Base-by-base conservation (phyloP, 345 rosid species). In the Heritiera littoralis region DNA sequence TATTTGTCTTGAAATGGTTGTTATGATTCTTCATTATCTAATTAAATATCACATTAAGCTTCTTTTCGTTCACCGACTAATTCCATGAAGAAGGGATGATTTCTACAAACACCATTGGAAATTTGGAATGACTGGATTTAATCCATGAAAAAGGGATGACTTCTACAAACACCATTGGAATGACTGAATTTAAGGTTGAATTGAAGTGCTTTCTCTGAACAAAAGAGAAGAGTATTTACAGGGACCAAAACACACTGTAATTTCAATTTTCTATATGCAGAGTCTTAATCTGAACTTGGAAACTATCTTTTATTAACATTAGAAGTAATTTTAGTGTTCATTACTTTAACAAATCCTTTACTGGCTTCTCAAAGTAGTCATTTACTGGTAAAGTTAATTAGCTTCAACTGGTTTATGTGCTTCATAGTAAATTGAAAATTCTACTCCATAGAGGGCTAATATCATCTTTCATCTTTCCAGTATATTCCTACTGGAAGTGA, bases 401-500 rank as follows among this genome's bases (percentile, higher is more conserved):
- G n/a, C 43, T 32, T 64, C 43, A 32, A n/a, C 41, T 4, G 43
- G 9, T 35, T 35, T 38, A 14, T 65, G 69, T 15, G 17, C 10
- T 15, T 65, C 69, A 38, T 12, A 64, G 9, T 64, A 64, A 14
- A 14, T 64, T 32, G 9, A 14, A 64, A 69, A 20, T 28, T 32
- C 43, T 14, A 66, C 35, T 54, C 66, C 59, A 15, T 58, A 20
- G 72, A 59, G 48, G 43, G 35, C 66, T 68, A 70, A 41, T 60
- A 8, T 49, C 30, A 69, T 77, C 52, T 63, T 79, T 74, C 64
- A 60, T 51, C 9, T 65, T 76, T 59, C n/a, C 76, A 78, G 81
- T 20, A 12, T n/a, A 32, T 0, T 45, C 13, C 14, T 82, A 65
- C 7, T 72, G 82, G 75, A 43, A 60, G 13, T 52, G 11, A 60